Percentiles rank a stretch among this genome's conserved stretches.
phyloP scores from a whole-genome alignment of 1,284 basidiomycete genomes.

The Rhodotorula sp. region DNA sequence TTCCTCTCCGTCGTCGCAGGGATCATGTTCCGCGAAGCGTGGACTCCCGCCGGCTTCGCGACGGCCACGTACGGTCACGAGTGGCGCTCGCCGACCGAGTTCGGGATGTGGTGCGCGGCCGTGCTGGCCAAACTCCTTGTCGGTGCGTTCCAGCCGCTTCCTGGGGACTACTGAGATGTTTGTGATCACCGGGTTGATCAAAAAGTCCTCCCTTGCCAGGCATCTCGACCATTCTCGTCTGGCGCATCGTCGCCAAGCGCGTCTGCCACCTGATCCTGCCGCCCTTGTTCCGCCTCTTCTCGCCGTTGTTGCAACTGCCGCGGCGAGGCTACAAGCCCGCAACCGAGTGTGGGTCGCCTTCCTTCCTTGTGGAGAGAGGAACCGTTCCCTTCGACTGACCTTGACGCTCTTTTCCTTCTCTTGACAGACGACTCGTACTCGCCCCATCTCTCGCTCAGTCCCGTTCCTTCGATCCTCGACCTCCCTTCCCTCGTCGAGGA shows the following conservation, averaged over 20 bases:
- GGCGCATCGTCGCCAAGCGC: slow-evolving; percentile 80
- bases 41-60: slow-evolving; percentile 36
- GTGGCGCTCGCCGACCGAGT: slow-evolving; percentile 7
- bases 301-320: slow-evolving; percentile 50
- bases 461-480: slow-evolving; percentile 82
- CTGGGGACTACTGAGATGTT: too few species aligned
- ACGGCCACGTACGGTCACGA: slow-evolving; percentile 15
- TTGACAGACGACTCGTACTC: slow-evolving; percentile 69
- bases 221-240: slow-evolving; percentile 65
- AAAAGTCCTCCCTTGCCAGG: slow-evolving; percentile 43
- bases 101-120: slow-evolving; percentile 21
- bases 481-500: slow-evolving; percentile 54
- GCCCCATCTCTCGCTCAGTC: slow-evolving; percentile 60
- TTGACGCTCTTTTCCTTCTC: too few species aligned
- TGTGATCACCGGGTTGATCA: neutral
- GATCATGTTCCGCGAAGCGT: slow-evolving; percentile 67
- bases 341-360: slow-evolving; percentile 34
- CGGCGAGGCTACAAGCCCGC: slow-evolving; percentile 42
- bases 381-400: too few species aligned
- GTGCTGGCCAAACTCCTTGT: slow-evolving; percentile 38
- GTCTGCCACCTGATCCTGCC: slow-evolving; percentile 71
- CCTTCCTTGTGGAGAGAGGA: too few species aligned
- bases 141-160: slow-evolving; percentile 25
- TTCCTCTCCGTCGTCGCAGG: slow-evolving; percentile 82
- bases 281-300: slow-evolving; percentile 71